These are phyloP conservation scores for Cyanidiococcus yangmingshanensis DNA, from an alignment of 23 red algal genomes.

Conservation along the genomic window DNA sequence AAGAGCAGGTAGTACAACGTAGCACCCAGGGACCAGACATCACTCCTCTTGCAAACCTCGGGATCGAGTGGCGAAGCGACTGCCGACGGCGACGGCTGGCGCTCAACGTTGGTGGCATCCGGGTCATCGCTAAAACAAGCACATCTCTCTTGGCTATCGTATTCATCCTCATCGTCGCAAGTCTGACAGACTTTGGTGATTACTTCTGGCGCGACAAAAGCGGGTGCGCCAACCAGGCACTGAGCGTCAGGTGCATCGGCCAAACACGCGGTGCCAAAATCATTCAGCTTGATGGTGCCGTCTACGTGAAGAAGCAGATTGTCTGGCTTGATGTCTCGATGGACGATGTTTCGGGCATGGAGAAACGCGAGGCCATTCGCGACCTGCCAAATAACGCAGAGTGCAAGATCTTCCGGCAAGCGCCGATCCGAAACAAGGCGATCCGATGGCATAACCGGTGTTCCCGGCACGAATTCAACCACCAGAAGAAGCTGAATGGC, in stretches of 20 bases:
- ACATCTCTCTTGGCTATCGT: not conserved
- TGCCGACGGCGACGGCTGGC: not conserved
- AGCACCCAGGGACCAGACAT: conserved; percentile 94
- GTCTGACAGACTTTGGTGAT: conserved; percentile 28
- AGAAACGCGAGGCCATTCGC: conserved; percentile 67
- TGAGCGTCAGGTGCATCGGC: conserved; percentile 5
- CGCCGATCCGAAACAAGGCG: not conserved
- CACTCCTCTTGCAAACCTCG: not conserved
- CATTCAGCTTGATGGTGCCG: conserved; percentile 78
- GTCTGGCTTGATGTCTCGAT: conserved; percentile 96
- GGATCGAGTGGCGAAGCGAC: not conserved
- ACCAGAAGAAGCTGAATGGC: not conserved
- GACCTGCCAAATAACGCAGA: conserved; percentile 77
- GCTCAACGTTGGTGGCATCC: not conserved
- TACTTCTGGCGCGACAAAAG: conserved; percentile 82
- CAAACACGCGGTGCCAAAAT: conserved; percentile 57
- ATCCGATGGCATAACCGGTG: not conserved
- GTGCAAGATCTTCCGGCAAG: conserved; percentile 64
- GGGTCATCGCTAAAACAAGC: not conserved
- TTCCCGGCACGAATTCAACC: not conserved
- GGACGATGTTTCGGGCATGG: conserved; percentile 73
- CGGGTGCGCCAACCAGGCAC: conserved; percentile 51
- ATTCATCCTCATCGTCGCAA: conserved; percentile 1
- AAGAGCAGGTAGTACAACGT: conserved; percentile 89
- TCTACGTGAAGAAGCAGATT: conserved; percentile 78